Conservation (phyloP, 345 rosid species). For the Sonneratia alba region DNA sequence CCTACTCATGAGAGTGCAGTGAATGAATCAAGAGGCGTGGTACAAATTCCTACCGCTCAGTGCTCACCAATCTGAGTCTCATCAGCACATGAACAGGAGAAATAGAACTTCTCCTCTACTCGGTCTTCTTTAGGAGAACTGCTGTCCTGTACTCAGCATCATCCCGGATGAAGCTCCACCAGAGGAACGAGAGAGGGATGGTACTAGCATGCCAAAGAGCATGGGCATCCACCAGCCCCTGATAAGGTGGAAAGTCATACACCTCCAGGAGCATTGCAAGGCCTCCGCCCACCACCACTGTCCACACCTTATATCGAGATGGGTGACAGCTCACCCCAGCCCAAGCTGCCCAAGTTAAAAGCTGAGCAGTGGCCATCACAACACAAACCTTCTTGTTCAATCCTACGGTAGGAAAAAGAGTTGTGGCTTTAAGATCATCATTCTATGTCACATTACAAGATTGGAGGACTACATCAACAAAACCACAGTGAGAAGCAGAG, state of each 20-base stretch:
- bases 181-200: conserved; percentile 63
- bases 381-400: conserved; percentile 65
- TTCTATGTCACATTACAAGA: not conserved
- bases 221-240: conserved; percentile 64
- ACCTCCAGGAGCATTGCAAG: conserved; percentile 48
- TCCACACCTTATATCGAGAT: conserved; percentile 71
- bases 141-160: conserved; percentile 67
- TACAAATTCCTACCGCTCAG: not conserved
- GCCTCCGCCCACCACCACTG: conserved; percentile 36
- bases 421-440: not conserved
- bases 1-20: not conserved
- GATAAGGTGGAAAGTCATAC: conserved; percentile 68
- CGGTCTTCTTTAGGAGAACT: conserved; percentile 45
- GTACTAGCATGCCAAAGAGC: conserved; percentile 62
- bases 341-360: conserved; percentile 80
- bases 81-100: not conserved
- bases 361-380: conserved; percentile 53
- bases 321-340: conserved; percentile 61
- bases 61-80: not conserved
- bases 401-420: conserved; percentile 27
- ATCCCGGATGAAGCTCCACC: conserved; percentile 86
- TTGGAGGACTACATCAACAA: not conserved
- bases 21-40: not conserved
- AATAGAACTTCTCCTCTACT: conserved; percentile 16
- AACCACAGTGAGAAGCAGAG: not conserved